Evolutionary conservation across 2,329 filamentous ascomycete genomes (phyloP), one percentile per base, ranked within the genome.

Genomic region (Dendrostoma leiphaemia): DNA sequence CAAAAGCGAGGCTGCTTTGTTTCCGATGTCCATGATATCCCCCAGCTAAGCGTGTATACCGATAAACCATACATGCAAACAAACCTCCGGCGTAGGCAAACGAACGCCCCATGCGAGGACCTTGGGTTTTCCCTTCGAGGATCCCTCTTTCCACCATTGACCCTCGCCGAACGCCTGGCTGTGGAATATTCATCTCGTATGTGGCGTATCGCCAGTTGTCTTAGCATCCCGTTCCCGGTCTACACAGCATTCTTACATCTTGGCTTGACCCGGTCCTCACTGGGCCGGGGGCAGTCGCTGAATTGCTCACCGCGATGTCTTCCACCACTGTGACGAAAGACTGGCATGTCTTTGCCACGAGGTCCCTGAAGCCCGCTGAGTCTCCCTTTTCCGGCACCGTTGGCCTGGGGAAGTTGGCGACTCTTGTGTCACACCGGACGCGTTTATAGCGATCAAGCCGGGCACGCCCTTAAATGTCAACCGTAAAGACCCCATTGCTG

Each of bases 321-420:
- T 37, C 17, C 34, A 17, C 34, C 34, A 15, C 17, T 37, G 6
- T 5, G 34, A 37, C 17, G n/a, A n/a, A n/a, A n/a, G n/a, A n/a
- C n/a, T n/a, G n/a, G n/a, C n/a, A n/a, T n/a, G n/a, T 40, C 46
- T 54, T 31, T 43, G 19, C 50, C 34, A 49, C 52, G 21, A 54
- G 38, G 44, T n/a, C n/a, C n/a, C n/a, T n/a, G n/a, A n/a, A n/a
- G n/a, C n/a, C n/a, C n/a, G n/a, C n/a, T n/a, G n/a, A n/a, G n/a
- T 19, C 19, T 48, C 34, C 17, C 5, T 29, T 10, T 28, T 26
- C 26, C 15, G 23, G 23, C 23, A 45, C 21, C 9, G 15, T 24
- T 21, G 28, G 28, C 37, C 3, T 21, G 28, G 15, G 26, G 10
- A 15, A 7, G 7, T 41, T 17, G 8, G 9, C 31, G 29, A 19